phyloP scores from a whole-genome alignment of 1,139 yeast species.

The Lodderomyces oxycetoniae region DNA sequence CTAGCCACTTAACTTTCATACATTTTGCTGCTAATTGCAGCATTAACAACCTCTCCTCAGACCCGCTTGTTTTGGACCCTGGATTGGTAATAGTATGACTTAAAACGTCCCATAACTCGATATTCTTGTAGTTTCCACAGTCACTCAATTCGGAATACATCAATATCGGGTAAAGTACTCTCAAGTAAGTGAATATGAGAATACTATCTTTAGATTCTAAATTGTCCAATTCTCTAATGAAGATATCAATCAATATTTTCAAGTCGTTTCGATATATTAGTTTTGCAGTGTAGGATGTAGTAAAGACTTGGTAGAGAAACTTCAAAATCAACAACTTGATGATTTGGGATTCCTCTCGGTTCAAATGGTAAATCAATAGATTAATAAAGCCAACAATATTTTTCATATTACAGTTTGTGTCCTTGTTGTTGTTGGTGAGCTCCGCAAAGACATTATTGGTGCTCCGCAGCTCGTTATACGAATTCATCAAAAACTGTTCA shows the following conservation, averaged over 20 bases:
- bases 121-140: conserved; percentile 48
- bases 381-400: conserved; percentile 38
- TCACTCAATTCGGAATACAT: conserved; percentile 58
- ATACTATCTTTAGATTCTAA: conserved; percentile 49
- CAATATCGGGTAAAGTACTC: conserved; percentile 71
- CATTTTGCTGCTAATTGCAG: conserved; percentile 61
- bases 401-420: conserved; percentile 16
- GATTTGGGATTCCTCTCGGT: conserved; percentile 70
- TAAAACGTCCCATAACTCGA: conserved; percentile 50
- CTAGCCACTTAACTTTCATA: conserved; percentile 54
- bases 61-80: conserved; percentile 7
- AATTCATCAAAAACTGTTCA: conserved; percentile 78
- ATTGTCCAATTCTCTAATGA: conserved; percentile 73
- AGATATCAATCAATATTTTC: conserved; percentile 79
- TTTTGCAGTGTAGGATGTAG: conserved; percentile 60
- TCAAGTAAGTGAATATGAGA: conserved; percentile 67
- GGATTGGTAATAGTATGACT: conserved; percentile 38
- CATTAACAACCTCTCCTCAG: conserved; percentile 38
- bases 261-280: conserved; percentile 79
- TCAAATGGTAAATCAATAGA: conserved; percentile 51
- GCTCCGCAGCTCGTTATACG: conserved; percentile 23
- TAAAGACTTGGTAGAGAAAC: conserved; percentile 68
- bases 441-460: conserved; percentile 49
- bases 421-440: conserved; percentile 21
- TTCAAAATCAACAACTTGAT: conserved; percentile 77